Percentiles rank a stretch among this genome's conserved stretches.
These are phyloP conservation scores for Eucalyptus regnans DNA, from an alignment of 345 rosid species.

Conservation along the genomic window DNA sequence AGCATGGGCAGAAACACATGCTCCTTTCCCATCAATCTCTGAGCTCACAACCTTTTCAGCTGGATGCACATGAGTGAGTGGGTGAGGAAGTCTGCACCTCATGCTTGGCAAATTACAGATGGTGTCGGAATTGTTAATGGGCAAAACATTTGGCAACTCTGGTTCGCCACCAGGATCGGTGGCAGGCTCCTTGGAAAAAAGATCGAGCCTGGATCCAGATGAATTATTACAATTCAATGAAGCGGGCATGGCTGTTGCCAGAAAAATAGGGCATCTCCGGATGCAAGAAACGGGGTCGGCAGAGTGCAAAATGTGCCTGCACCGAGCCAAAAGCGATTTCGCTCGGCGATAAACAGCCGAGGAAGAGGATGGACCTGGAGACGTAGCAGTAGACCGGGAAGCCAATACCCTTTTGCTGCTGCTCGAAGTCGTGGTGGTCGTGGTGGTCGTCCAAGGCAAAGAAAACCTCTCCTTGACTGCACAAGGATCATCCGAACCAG, in stretches of 20 bases:
- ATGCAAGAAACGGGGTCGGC: slow-evolving; percentile 54
- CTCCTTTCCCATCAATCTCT: background rate
- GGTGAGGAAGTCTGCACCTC: background rate
- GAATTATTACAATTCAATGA: background rate
- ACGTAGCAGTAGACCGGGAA: slow-evolving; percentile 14
- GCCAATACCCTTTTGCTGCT: slow-evolving; percentile 75
- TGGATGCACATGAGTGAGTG: background rate
- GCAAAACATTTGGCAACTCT: slow-evolving; percentile 1
- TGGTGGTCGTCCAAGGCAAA: background rate
- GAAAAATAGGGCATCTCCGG: slow-evolving; percentile 9
- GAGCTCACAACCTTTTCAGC: background rate
- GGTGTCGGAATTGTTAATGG: background rate
- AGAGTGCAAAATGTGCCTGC: slow-evolving; percentile 43
- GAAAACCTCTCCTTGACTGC: background rate
- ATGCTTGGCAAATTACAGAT: background rate
- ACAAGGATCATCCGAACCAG: background rate
- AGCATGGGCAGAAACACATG: background rate
- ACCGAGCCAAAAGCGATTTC: slow-evolving; percentile 27
- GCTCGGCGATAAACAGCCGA: slow-evolving; percentile 17
- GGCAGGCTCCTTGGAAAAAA: background rate
- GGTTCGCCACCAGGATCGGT: slow-evolving; percentile 1
- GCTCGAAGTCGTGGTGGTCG: slow-evolving; percentile 22
- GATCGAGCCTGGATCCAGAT: background rate
- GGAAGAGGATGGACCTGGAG: background rate
- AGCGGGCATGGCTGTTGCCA: slow-evolving; percentile 1